Evolutionary conservation across 176 grass and related monocot species (phyloP), one percentile per base, ranked within the genome.

Genomic region (Puya raimondii): DNA sequence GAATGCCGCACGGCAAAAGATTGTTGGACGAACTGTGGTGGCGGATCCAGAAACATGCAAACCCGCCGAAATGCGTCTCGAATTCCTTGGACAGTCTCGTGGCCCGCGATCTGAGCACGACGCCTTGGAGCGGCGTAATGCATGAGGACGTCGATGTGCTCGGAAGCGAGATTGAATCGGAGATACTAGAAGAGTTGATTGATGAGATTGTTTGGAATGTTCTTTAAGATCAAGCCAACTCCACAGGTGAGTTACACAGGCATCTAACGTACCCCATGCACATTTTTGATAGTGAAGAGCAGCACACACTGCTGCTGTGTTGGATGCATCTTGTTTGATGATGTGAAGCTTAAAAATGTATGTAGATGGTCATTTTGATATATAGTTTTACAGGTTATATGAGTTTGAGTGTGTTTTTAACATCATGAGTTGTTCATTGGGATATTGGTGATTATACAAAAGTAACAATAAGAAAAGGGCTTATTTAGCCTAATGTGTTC

Each of bases 171-270:
- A 73, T 94, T 29, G 95, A 85, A 69, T 72, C 48, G 27, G 83
- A 88, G 47, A 76, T 99, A 18, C 50, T 89, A 23, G 83, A 84
- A 9, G 87, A 99, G 78, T 73, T 99, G 4, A 68, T 91, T 56
- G 87, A 88, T 61, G 95, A 99, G 78, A 74, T 80, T 64, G 63
- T 94, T 61, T 84, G 85, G 82, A 85, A 91, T 61, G 83, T 81
- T 70, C 90, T 94, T 23, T 64, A 88, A 47, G 80, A 92, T 58
- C 80, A 85, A n/a, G 86, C 82, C 49, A 77, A 88, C 59, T 68
- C 64, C 17, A 76, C 65, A 49, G 70, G 33, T 42, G 33, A 42
- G 4, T 42, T 42, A 42, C 33, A 42, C 4, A 42, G 33, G 33
- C 33, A 42, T 42, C 4, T 42, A 7, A 42, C 7, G 33, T 7